Evolutionary conservation across 371 early-diverging fungal species (phyloP), one percentile per base, ranked within the genome.

Genomic region (Lichtheimia corymbifera): DNA sequence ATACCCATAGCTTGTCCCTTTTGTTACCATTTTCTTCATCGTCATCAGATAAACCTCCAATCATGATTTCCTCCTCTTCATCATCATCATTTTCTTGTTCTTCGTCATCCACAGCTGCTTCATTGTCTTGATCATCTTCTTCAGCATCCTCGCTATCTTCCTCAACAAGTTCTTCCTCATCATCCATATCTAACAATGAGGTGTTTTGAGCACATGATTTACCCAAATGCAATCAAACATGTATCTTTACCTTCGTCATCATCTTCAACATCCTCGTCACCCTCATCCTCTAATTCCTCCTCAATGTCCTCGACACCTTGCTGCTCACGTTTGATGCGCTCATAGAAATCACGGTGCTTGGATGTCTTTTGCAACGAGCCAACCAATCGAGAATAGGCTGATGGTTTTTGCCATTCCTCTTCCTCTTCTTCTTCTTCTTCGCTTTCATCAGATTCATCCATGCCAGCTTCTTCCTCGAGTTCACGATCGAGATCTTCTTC

Each of bases 401-500:
- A 78, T 13, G 82, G 79, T 25, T 79, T 76, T 45, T 81, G 67
- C 73, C 74, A 78, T 54, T 71, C 71, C 1, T 74, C 76, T 42
- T 74, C 77, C 0, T 63, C 59, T 25, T 62, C 70, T 17, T 66
- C 74, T 20, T 62, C 64, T 7, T 59, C 64, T 14, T 50, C 70
- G 3, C 52, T 69, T 1, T 53, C 64, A 18, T 68, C 72, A n/a
- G 77, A 64, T 45, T 71, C 72, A 14, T 76, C 71, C 18, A 73
- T 64, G 30, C 67, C 65, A 45, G 64, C 50, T 49, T 74, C 74
- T 50, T 79, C 67, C n/a, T 76, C 74, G 13, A 74, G 55, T 56
- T 82, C 80, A 61, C 75, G 70, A 47, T 85, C 83, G 14, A 77
- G 70, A 41, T 85, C 83, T 2, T 75, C 77, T 58, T 80, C 83